Conservation (phyloP, 768 basidiomycete genomes). For the Zangia roseola region DNA sequence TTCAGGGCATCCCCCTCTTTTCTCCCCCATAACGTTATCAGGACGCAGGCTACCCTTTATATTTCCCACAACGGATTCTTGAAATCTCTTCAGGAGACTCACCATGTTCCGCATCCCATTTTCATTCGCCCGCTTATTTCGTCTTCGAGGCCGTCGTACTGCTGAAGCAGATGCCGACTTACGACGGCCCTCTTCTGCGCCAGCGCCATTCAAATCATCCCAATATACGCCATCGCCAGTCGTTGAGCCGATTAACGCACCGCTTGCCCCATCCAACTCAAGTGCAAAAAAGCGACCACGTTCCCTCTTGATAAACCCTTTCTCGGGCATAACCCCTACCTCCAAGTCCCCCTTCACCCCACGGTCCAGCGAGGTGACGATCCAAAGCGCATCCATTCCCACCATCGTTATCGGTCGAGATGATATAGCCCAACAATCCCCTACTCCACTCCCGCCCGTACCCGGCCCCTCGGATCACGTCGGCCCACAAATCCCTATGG, state of each 20-base stretch:
- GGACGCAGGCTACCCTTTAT: conserved; percentile 18
- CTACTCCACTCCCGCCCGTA: neutral
- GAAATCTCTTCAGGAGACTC: no score
- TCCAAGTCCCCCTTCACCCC: neutral
- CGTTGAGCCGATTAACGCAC: neutral
- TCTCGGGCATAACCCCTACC: neutral
- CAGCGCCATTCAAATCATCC: neutral
- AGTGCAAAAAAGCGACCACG: neutral
- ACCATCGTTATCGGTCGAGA: conserved; percentile 15
- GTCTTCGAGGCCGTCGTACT: conserved; percentile 11
- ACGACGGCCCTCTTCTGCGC: neutral
- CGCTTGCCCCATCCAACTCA: neutral
- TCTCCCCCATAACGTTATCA: neutral
- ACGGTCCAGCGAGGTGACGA: neutral
- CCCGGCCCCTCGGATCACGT: neutral
- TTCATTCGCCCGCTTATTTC: conserved; percentile 17
- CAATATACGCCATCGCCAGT: neutral
- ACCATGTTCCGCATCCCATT: conserved; percentile 20
- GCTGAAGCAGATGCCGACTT: neutral
- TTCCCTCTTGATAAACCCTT: neutral
- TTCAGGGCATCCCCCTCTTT: neutral
- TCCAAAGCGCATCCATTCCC: neutral
- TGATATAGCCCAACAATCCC: neutral
- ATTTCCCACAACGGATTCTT: no score
- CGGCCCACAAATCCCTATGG: neutral